A percentile compares a stretch with the other conserved stretches of the same genome.
These are phyloP conservation scores for Patellifolia procumbens DNA, from an alignment of 179 eudicot species.

Conservation along the genomic window DNA sequence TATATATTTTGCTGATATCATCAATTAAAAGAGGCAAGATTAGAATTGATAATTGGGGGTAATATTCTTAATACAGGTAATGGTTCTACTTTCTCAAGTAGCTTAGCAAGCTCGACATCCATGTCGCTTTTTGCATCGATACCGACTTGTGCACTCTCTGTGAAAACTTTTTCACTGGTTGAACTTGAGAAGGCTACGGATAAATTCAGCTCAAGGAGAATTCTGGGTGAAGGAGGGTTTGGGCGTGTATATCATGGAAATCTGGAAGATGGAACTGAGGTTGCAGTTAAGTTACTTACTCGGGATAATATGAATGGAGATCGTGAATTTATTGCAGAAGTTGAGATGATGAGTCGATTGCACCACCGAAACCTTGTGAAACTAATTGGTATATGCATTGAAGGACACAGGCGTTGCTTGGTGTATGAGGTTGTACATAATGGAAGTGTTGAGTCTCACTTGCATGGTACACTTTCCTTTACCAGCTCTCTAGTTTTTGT, in stretches of 20 bases:
- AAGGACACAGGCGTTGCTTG: conserved; percentile 80
- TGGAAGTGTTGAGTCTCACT: conserved; percentile 96
- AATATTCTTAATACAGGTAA: conserved; percentile 43
- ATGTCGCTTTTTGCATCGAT: conserved; percentile 65
- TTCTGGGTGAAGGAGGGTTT: conserved; percentile 98
- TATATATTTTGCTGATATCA: neutral
- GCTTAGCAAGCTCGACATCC: conserved; percentile 71
- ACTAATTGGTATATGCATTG: conserved; percentile 85
- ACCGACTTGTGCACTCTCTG: conserved; percentile 76
- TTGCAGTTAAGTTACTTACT: conserved; percentile 88
- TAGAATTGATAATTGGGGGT: neutral
- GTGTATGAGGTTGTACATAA: conserved; percentile 87
- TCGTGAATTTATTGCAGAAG: conserved; percentile 89
- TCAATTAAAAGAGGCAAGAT: neutral
- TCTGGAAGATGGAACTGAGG: conserved; percentile 72
- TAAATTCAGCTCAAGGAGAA: conserved; percentile 62
- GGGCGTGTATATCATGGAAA: conserved; percentile 90
- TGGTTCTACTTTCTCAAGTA: conserved; percentile 70
- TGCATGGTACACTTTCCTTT: conserved; percentile 64
- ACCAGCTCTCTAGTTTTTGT: conserved; percentile 6
- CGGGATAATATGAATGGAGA: conserved; percentile 79
- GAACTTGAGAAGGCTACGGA: conserved; percentile 95
- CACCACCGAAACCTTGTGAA: conserved; percentile 97
- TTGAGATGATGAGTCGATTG: conserved; percentile 95
- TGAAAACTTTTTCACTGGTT: conserved; percentile 64